Percentiles rank a stretch among this genome's conserved stretches.
Conservation (phyloP, 352 stramenopile genomes). For the Pythium guiyangense region DNA sequence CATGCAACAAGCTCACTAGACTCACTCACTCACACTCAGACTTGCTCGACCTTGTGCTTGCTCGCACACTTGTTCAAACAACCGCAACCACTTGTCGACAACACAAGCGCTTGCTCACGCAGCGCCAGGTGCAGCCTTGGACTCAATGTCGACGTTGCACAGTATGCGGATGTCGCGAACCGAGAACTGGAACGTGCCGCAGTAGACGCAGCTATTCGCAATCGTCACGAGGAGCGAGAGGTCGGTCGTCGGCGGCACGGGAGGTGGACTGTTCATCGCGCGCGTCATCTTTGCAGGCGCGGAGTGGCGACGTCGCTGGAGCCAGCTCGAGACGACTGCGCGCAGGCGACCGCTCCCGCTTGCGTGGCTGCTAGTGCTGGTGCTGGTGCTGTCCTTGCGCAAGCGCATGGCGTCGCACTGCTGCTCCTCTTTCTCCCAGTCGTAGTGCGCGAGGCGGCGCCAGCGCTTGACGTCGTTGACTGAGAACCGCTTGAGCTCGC, state of each 20-base stretch:
- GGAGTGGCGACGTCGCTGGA: constrained; percentile 15
- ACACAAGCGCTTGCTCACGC: constrained; percentile 12
- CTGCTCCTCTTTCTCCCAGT: constrained; percentile 54
- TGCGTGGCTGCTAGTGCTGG: neutral
- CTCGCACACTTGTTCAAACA: too few relatives aligned
- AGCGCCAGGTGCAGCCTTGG: constrained; percentile 27
- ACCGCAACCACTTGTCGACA: too few relatives aligned
- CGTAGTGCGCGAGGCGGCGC: constrained; percentile 60
- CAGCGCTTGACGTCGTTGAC: constrained; percentile 76
- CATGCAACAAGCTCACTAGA: neutral
- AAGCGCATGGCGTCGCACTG: constrained; percentile 17
- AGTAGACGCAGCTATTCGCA: constrained; percentile 66
- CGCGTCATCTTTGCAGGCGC: constrained; percentile 16
- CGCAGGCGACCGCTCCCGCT: constrained; percentile 9
- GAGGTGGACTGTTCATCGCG: constrained; percentile 37
- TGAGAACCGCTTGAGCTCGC: constrained; percentile 64
- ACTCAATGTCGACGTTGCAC: too few relatives aligned
- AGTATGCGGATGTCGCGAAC: constrained; percentile 29
- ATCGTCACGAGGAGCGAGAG: constrained; percentile 54
- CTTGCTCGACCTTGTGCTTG: too few relatives aligned
- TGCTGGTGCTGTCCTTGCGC: neutral
- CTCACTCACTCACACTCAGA: neutral
- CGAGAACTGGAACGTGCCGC: constrained; percentile 38
- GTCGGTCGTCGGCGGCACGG: constrained; percentile 25
- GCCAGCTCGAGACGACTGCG: constrained; percentile 19